Percentiles rank a stretch among this genome's conserved stretches.
phyloP scores from a whole-genome alignment of 1,139 yeast species.

The Blastobotrys serpentis region DNA sequence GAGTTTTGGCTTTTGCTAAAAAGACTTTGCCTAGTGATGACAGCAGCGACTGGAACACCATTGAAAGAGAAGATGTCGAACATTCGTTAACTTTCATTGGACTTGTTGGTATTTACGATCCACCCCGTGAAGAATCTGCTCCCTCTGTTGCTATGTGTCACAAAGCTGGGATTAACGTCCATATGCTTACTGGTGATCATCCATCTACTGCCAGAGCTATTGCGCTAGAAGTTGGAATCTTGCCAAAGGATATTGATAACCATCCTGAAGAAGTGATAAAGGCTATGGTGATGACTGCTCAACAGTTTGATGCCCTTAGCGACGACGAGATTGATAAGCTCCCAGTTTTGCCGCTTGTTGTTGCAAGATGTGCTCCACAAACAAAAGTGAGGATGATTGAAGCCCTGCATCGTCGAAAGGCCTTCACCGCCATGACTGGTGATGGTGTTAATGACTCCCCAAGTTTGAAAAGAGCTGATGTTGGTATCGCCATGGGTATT shows the following conservation, averaged over 20 bases:
- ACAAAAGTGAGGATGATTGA: slow-evolving; percentile 84
- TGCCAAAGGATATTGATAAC: slow-evolving; percentile 67
- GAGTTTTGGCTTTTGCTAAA: slow-evolving; percentile 68
- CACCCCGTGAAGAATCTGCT: slow-evolving; percentile 74
- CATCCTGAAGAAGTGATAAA: slow-evolving; percentile 60
- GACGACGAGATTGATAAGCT: slow-evolving; percentile 65
- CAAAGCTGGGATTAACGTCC: slow-evolving; percentile 75
- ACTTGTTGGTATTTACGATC: slow-evolving; percentile 77
- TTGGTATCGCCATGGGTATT: slow-evolving; percentile 79
- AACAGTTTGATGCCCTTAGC: slow-evolving; percentile 62
- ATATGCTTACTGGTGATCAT: slow-evolving; percentile 85
- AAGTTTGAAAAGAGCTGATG: slow-evolving; percentile 71
- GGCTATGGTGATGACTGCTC: slow-evolving; percentile 75
- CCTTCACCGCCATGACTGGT: slow-evolving; percentile 83
- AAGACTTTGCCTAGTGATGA: slow-evolving; percentile 16
- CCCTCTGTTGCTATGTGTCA: slow-evolving; percentile 68
- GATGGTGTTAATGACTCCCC: slow-evolving; percentile 87
- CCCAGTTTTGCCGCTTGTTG: slow-evolving; percentile 73
- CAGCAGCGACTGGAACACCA: slow-evolving; percentile 30
- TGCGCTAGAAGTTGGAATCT: slow-evolving; percentile 81
- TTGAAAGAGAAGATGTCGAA: slow-evolving; percentile 56
- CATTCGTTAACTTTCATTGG: slow-evolving; percentile 59
- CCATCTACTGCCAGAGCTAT: slow-evolving; percentile 80
- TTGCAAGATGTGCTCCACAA: slow-evolving; percentile 84
- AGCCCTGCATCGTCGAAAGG: slow-evolving; percentile 69